Evolutionary conservation across 2,329 filamentous ascomycete genomes (phyloP), one percentile per base, ranked within the genome.

Genomic region (Aspergillus felis): DNA sequence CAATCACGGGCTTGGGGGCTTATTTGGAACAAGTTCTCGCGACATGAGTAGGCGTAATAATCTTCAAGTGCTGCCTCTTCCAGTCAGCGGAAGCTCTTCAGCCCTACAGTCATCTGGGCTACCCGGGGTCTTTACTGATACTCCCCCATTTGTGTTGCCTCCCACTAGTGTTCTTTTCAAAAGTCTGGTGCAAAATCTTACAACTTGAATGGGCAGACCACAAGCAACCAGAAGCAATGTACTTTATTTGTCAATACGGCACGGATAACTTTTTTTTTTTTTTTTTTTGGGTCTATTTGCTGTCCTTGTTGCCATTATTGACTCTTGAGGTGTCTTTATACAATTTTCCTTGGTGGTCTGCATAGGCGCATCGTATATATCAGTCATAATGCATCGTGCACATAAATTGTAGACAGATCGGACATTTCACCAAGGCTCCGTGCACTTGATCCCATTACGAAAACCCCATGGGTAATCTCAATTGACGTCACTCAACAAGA

Each of bases 111-210:
- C 59, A 44, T 64, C 57, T 51, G 67, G 61, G 44, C 61, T 77
- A 55, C 68, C 71, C 35, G 62, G 64, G 60, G 70, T 77, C 6
- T 77, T 77, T 61, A 70, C 71, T 50, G 66, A 72, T 32, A 69
- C 67, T 17, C 72, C 74, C 42, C 68, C 75, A 7, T 77, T 74
- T 64, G 70, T 71, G 50, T 60, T 76, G 56, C 74, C 75, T 29
- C 66, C 70, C 51, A 68, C 75, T 54, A 68, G 68, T 24, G 66
- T 71, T 51, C 62, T 77, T 42, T 76, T 77, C 56, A 68, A 68
- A 51, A 71, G 72, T 48, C 73, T 77, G 48, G 71, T 77, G 52
- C 68, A 72, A 47, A 62, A 55, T 27, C 56, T 64, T 12, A 53
- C 59, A 22, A 47, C 22, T 10, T 64, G 59, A 29, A n/a, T 29